Evolutionary conservation across 768 basidiomycete genomes (phyloP).

Genomic region (Dictyophora rubrovolvata): DNA sequence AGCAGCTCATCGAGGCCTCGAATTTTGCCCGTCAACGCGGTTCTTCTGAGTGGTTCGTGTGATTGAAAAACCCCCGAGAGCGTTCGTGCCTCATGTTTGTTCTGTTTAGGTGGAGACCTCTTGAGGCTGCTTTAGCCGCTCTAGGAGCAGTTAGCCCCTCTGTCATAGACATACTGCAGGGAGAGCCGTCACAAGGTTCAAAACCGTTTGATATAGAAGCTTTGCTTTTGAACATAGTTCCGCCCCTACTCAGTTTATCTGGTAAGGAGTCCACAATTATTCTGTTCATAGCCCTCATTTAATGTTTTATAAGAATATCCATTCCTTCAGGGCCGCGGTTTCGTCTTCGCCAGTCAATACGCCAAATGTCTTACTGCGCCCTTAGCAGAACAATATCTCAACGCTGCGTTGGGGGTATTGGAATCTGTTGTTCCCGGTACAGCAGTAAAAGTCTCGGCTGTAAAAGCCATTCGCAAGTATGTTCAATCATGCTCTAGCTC

Average conservation of each 20-base stretch:
- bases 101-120: conserved; percentile 71
- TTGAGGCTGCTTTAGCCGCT: conserved; percentile 77
- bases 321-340: conserved; percentile 90
- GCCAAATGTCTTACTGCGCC: conserved; percentile 60
- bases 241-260: conserved; percentile 57
- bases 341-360: conserved; percentile 90
- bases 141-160: conserved; percentile 74
- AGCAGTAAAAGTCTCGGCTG: conserved; percentile 91
- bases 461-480: conserved; percentile 89
- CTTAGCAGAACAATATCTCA: conserved; percentile 76
- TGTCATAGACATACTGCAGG: conserved; percentile 66
- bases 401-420: conserved; percentile 77
- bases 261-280: conserved; percentile 37
- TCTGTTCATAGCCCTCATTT: not conserved
- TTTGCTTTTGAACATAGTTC: conserved; percentile 70
- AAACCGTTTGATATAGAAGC: conserved; percentile 70
- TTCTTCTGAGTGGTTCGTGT: conserved; percentile 4
- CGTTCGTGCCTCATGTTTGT: not conserved
- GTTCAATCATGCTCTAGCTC: conserved; percentile 15
- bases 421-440: conserved; percentile 60
- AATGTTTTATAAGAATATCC: conserved; percentile 50
- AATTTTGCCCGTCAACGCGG: conserved; percentile 1
- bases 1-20: conserved; percentile 3
- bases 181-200: conserved; percentile 48
- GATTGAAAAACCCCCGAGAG: not conserved